Conservation (phyloP, 1,284 basidiomycete genomes). For the Ceratobasidium sp. region DNA sequence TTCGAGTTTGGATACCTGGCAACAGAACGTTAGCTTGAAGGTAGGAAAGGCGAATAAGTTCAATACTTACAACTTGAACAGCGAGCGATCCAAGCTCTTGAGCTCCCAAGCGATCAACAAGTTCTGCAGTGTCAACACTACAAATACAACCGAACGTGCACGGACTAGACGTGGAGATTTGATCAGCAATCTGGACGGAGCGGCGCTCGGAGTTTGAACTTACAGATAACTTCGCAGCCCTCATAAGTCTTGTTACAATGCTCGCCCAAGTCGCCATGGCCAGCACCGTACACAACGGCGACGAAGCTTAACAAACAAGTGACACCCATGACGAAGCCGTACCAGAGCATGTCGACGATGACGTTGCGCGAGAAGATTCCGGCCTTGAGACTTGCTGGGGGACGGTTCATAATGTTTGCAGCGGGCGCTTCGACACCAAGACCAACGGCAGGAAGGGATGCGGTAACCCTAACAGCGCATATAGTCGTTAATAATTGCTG, state of each 20-base stretch:
- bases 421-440: conserved; percentile 72
- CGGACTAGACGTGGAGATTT: conserved; percentile 52
- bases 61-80: conserved; percentile 25
- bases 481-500: not conserved
- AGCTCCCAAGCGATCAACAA: conserved; percentile 63
- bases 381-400: conserved; percentile 66
- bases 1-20: conserved; percentile 55
- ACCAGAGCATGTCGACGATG: conserved; percentile 71
- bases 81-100: conserved; percentile 51
- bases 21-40: conserved; percentile 29
- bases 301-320: conserved; percentile 68
- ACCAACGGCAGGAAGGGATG: conserved; percentile 71
- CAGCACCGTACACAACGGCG: conserved; percentile 69
- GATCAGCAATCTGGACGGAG: not conserved
- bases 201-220: not conserved
- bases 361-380: conserved; percentile 68
- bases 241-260: conserved; percentile 66
- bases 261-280: conserved; percentile 64
- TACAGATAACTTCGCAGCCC: conserved; percentile 64
- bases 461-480: conserved; percentile 61
- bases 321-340: conserved; percentile 74
- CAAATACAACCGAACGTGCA: conserved; percentile 69
- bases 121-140: conserved; percentile 67
- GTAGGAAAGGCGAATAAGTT: not conserved
- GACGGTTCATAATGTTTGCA: conserved; percentile 70